These are phyloP conservation scores for Emydomyces testavorans DNA, from an alignment of 2,329 filamentous ascomycete species.

Conservation along the genomic window DNA sequence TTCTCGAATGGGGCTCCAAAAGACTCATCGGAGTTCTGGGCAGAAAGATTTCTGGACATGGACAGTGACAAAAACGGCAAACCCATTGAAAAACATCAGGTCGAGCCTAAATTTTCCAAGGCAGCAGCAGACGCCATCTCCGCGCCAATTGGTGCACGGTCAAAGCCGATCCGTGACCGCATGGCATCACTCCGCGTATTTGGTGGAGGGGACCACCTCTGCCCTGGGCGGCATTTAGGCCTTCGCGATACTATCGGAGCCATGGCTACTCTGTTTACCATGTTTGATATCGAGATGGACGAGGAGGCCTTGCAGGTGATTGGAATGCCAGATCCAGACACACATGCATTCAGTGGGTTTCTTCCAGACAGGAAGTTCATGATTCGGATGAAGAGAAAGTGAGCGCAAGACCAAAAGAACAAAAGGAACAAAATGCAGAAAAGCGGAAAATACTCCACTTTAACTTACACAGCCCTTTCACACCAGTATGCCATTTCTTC, in stretches of 20 bases:
- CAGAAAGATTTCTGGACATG: constrained; percentile 12
- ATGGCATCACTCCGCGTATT: constrained; percentile 12
- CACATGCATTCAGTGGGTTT: constrained; percentile 9
- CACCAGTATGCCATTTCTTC: too few species aligned
- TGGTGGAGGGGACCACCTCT: constrained; percentile 11
- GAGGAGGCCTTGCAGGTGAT: constrained; percentile 10
- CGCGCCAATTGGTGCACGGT: constrained; percentile 6
- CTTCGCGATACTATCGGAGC: constrained; percentile 10
- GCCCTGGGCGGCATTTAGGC: constrained; percentile 14
- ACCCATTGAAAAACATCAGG: background rate
- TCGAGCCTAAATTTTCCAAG: background rate
- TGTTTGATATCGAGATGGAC: constrained; percentile 15
- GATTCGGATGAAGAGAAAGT: constrained; percentile 14
- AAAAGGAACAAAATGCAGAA: too few species aligned
- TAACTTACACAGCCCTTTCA: too few species aligned
- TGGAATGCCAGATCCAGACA: constrained; percentile 10
- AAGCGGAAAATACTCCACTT: too few species aligned
- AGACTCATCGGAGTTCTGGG: constrained; percentile 8
- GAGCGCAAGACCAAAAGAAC: background rate
- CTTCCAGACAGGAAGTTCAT: constrained; percentile 14
- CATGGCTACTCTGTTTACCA: constrained; percentile 9
- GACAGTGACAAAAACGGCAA: background rate
- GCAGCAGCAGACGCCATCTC: constrained; percentile 11
- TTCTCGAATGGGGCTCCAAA: background rate
- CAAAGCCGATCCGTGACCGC: constrained; percentile 10